Evolutionary conservation across 495 filamentous ascomycete genomes (phyloP).

Genomic region (Durotheca rogersii): DNA sequence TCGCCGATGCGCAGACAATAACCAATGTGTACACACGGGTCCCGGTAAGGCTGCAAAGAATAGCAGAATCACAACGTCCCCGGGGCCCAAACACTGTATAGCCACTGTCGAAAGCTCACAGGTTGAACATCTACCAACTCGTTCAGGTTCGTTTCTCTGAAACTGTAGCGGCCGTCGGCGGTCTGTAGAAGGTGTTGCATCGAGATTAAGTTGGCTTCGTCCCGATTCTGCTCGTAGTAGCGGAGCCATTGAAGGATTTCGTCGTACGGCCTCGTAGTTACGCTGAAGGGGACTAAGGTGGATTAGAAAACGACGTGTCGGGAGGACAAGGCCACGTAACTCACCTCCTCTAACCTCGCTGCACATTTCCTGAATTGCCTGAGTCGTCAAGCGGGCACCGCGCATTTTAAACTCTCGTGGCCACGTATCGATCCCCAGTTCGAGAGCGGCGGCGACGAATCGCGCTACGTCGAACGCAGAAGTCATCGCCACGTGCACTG

Average conservation of each 20-base stretch:
- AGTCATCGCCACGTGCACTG: slow-evolving; percentile 62
- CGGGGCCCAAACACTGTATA: slow-evolving; percentile 47
- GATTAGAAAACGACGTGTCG: slow-evolving; percentile 12
- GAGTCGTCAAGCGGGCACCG: slow-evolving; percentile 59
- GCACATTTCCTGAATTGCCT: slow-evolving; percentile 49
- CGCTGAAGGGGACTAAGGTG: slow-evolving; percentile 41
- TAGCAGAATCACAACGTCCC: slow-evolving; percentile 25
- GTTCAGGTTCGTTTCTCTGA: slow-evolving; percentile 48
- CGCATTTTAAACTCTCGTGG: slow-evolving; percentile 65
- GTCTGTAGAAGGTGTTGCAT: slow-evolving; percentile 52
- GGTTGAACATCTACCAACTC: slow-evolving; percentile 45
- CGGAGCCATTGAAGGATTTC: slow-evolving; percentile 45
- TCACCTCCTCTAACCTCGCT: slow-evolving; percentile 44
- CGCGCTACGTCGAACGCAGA: slow-evolving; percentile 65
- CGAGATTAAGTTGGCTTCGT: slow-evolving; percentile 39
- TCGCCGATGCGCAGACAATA: not conserved
- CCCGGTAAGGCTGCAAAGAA: not conserved
- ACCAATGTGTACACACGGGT: not conserved
- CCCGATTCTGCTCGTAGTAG: slow-evolving; percentile 39
- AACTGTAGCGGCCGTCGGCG: slow-evolving; percentile 52
- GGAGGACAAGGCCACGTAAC: slow-evolving; percentile 14
- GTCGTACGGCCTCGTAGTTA: slow-evolving; percentile 41
- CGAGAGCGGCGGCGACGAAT: slow-evolving; percentile 63
- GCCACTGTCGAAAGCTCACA: slow-evolving; percentile 49
- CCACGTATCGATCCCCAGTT: slow-evolving; percentile 61